Base-by-base conservation (phyloP, 129 eudicot species). In the Chrysanthemum makinoi region DNA sequence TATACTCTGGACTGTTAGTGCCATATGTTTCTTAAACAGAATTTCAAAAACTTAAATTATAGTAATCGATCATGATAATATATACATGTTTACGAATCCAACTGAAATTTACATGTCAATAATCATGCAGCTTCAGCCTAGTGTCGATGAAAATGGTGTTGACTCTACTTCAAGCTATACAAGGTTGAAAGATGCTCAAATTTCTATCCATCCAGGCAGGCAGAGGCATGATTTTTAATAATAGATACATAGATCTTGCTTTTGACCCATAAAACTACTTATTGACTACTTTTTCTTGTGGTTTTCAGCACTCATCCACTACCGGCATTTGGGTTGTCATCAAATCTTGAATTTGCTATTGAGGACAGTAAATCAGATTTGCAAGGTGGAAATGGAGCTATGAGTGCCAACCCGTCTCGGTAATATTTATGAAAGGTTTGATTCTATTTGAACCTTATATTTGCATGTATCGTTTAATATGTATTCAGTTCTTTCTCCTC, bases 361-460 rank as follows among this genome's bases (percentile, higher is more conserved):
- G 94, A 72, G 80, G 91, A 81, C 54, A 77, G 69, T 62, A 80
- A 77, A 68, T 71, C 80, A 19, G 59, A 68, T 81, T 54, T 74
- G 51, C 84, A 82, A 69, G 95, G 72, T 77, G 95, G 76, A 70
- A 64, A 81, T 76, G 81, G 65, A 55, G 72, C 78, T 73, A 83
- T 84, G 86, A 80, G 89, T 80, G 89, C 89, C 72, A 78, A 77
- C 71, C 84, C 85, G 78, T 73, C 77, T 76, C 85, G 95, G 95
- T 93, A 89, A 86, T 89, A 78, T 78, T 81, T 80, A 79, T 74
- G 77, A 76, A 80, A 86, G 88, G 88, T 89, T 86, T 89, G 92
- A 79, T 74, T 79, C 86, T 72, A 55, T 71, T 82, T 80, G 73
- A 75, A 81, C 77, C 75, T 87, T 74, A 56, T 62, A 43, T 61